Percentiles rank a stretch among this genome's conserved stretches.
Conservation (phyloP, 2,329 filamentous ascomycete species). For the Clarireedia paspali region DNA sequence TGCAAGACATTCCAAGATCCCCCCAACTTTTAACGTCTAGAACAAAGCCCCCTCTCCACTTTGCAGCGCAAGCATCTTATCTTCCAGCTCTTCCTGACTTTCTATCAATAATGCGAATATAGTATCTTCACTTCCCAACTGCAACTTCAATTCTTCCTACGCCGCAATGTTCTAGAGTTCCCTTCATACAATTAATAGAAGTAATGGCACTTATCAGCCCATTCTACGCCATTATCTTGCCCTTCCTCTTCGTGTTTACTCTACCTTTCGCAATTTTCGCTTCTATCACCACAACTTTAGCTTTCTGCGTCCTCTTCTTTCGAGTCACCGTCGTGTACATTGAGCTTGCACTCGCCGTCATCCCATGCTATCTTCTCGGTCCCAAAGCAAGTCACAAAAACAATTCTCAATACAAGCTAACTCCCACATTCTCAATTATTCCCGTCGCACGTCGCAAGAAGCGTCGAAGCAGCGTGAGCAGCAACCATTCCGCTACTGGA, state of each 20-base stretch:
- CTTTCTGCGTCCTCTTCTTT: constrained; percentile 53
- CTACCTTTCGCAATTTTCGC: constrained; percentile 57
- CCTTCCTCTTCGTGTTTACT: constrained; percentile 55
- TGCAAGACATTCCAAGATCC: no score
- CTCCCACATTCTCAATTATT: constrained; percentile 1
- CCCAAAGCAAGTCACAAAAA: neutral
- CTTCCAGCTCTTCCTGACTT: neutral
- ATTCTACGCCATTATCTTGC: constrained; percentile 48
- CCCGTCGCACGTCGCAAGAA: constrained; percentile 10
- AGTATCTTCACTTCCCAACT: neutral
- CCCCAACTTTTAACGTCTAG: no score
- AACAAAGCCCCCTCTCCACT: no score
- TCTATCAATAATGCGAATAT: neutral
- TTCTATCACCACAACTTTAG: constrained; percentile 53
- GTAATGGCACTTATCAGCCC: constrained; percentile 47
- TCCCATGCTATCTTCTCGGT: constrained; percentile 45
- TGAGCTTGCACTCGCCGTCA: constrained; percentile 50
- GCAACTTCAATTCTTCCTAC: neutral
- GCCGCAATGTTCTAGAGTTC: neutral
- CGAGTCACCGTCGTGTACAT: constrained; percentile 55
- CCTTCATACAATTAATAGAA: neutral
- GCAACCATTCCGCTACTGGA: constrained; percentile 27
- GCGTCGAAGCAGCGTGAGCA: constrained; percentile 26
- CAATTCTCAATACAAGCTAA: neutral
- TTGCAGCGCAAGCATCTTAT: neutral